Percentiles rank a stretch among this genome's conserved stretches.
phyloP scores from a whole-genome alignment of 345 rosid genomes.

The Camelina neglecta region DNA sequence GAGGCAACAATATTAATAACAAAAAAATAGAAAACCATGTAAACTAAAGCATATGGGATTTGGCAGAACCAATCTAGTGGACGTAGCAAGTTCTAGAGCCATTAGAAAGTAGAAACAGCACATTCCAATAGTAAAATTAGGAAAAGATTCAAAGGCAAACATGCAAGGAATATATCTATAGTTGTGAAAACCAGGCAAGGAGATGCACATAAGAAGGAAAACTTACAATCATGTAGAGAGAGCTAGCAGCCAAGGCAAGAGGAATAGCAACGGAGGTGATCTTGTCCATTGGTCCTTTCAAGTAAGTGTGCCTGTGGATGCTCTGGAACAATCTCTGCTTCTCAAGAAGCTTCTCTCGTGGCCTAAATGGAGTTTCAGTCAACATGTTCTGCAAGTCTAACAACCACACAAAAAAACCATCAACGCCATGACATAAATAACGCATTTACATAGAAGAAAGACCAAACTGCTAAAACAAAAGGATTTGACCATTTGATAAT shows the following conservation, averaged over 20 bases:
- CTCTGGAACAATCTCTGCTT: conserved; percentile 78
- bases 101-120: too few species aligned
- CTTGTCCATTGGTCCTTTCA: conserved; percentile 85
- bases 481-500: neutral
- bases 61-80: neutral
- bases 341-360: conserved; percentile 83
- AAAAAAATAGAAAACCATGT: neutral
- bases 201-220: neutral
- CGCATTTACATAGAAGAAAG: neutral
- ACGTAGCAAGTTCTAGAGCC: neutral
- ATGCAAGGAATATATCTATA: neutral
- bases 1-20: neutral
- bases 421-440: neutral
- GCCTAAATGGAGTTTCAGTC: conserved; percentile 79
- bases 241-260: conserved; percentile 61
- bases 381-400: conserved; percentile 49
- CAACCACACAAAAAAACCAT: neutral
- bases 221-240: conserved; percentile 78
- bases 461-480: neutral
- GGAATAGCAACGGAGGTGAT: conserved; percentile 92
- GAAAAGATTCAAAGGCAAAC: too few species aligned
- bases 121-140: too few species aligned
- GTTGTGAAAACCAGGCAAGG: neutral
- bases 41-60: neutral
- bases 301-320: conserved; percentile 76